A percentile compares a stretch with the other conserved stretches of the same genome.
Evolutionary conservation across 345 rosid genomes (phyloP).

Genomic region (Isatis tinctoria): DNA sequence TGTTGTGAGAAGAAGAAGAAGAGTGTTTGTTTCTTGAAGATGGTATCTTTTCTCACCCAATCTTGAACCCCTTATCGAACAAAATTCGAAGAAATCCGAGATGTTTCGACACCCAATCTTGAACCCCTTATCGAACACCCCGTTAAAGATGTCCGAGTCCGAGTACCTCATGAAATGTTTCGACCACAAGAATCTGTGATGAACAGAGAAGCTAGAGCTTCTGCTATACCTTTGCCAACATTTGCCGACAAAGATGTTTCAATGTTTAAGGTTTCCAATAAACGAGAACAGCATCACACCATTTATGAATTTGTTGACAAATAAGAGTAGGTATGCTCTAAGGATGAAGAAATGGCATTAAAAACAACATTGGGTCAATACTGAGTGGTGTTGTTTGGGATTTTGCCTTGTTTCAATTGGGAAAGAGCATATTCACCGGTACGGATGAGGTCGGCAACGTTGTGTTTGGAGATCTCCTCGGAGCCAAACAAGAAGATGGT

Average conservation of each 20-base stretch:
- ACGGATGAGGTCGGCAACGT: slow-evolving; percentile 47
- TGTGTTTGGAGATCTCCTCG: slow-evolving; percentile 50
- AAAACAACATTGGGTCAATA: not conserved
- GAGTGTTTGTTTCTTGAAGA: too few species aligned
- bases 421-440: slow-evolving; percentile 54
- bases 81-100: too few species aligned
- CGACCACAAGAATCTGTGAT: too few species aligned
- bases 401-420: slow-evolving; percentile 46
- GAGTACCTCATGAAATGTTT: too few species aligned
- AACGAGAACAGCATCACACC: not conserved
- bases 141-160: too few species aligned
- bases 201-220: too few species aligned
- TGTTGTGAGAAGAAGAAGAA: too few species aligned
- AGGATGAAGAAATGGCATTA: not conserved
- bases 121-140: too few species aligned
- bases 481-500: slow-evolving; percentile 52
- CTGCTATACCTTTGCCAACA: too few species aligned
- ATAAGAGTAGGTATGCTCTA: not conserved
- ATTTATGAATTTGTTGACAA: not conserved
- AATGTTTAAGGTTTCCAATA: not conserved
- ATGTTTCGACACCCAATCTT: too few species aligned
- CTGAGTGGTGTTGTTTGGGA: slow-evolving; percentile 39
- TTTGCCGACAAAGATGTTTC: not conserved
- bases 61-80: too few species aligned
- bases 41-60: too few species aligned